phyloP scores from a whole-genome alignment of 2,329 filamentous ascomycete species.

The Alternaria brassicicola region DNA sequence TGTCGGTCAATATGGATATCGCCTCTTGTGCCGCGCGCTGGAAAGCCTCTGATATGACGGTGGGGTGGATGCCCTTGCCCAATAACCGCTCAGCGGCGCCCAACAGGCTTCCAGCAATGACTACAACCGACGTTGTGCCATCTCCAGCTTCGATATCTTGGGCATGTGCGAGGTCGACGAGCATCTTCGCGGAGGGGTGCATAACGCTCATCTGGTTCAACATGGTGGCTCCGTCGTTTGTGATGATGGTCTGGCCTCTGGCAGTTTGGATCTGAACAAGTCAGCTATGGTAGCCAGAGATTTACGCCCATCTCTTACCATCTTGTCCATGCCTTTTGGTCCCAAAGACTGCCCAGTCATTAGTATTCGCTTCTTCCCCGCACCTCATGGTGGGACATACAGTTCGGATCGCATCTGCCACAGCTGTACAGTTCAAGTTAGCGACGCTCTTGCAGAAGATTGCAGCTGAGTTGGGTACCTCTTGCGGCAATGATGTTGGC shows the following conservation, averaged over 20 bases:
- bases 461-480: slow-evolving; percentile 63
- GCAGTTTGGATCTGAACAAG: slow-evolving; percentile 77
- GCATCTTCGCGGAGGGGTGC: slow-evolving; percentile 99
- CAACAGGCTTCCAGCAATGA: slow-evolving; percentile 93
- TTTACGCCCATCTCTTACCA: slow-evolving; percentile 58
- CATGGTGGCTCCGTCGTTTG: slow-evolving; percentile 99
- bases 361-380: slow-evolving; percentile 31
- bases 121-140: slow-evolving; percentile 96
- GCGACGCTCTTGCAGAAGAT: slow-evolving; percentile 18
- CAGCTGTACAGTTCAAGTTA: slow-evolving; percentile 63
- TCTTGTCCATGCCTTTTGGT: slow-evolving; percentile 98
- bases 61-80: slow-evolving; percentile 90
- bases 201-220: slow-evolving; percentile 98
- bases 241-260: slow-evolving; percentile 97
- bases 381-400: slow-evolving; percentile 50
- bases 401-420: slow-evolving; percentile 96
- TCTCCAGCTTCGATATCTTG: slow-evolving; percentile 99
- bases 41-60: slow-evolving; percentile 96
- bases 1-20: slow-evolving; percentile 88
- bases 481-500: slow-evolving; percentile 96
- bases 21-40: slow-evolving; percentile 90
- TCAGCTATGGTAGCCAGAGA: slow-evolving; percentile 12
- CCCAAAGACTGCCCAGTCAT: slow-evolving; percentile 71
- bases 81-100: slow-evolving; percentile 92
- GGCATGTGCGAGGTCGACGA: slow-evolving; percentile 94